A percentile compares a stretch with the other conserved stretches of the same genome.
These are phyloP conservation scores for Aspergillus sp. DNA, from an alignment of 2,329 filamentous ascomycete genomes.

Conservation along the genomic window DNA sequence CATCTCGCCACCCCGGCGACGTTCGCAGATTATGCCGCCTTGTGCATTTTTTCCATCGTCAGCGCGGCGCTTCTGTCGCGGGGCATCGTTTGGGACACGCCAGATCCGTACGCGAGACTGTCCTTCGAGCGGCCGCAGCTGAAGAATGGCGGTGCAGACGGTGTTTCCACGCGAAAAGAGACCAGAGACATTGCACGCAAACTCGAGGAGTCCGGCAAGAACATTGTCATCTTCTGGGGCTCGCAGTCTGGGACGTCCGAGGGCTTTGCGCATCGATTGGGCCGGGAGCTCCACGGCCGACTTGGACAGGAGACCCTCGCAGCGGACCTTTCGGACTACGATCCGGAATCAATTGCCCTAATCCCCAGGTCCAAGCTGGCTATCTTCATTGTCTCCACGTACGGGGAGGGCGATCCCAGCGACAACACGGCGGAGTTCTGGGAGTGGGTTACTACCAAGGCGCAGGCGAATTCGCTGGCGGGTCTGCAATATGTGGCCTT, in stretches of 20 bases:
- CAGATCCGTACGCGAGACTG: slow-evolving; percentile 41
- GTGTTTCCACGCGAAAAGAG: slow-evolving; percentile 14
- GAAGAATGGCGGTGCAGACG: slow-evolving; percentile 16
- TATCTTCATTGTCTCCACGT: slow-evolving; percentile 86
- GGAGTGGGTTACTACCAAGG: slow-evolving; percentile 70
- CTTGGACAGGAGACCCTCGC: slow-evolving; percentile 93
- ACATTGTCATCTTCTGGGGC: slow-evolving; percentile 88
- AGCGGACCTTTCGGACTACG: slow-evolving; percentile 87
- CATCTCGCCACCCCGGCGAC: slow-evolving; percentile 13
- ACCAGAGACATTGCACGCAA: slow-evolving; percentile 41
- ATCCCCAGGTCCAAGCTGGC: slow-evolving; percentile 75
- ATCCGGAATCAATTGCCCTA: slow-evolving; percentile 73
- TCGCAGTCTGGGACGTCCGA: slow-evolving; percentile 93
- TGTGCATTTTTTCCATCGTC: slow-evolving; percentile 28
- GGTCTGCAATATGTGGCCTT: slow-evolving; percentile 71
- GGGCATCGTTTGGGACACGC: slow-evolving; percentile 39
- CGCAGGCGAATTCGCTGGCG: slow-evolving; percentile 63
- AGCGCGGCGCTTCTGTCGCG: slow-evolving; percentile 34
- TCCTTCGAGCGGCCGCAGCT: slow-evolving; percentile 43
- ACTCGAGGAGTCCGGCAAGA: slow-evolving; percentile 39
- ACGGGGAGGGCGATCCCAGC: slow-evolving; percentile 90
- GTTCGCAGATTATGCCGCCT: slow-evolving; percentile 26
- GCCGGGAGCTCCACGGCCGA: slow-evolving; percentile 81
- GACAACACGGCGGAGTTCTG: slow-evolving; percentile 92
- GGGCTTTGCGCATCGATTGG: slow-evolving; percentile 80